Evolutionary conservation across 768 basidiomycete genomes (phyloP).

Genomic region (Boletus rubroflammeus): DNA sequence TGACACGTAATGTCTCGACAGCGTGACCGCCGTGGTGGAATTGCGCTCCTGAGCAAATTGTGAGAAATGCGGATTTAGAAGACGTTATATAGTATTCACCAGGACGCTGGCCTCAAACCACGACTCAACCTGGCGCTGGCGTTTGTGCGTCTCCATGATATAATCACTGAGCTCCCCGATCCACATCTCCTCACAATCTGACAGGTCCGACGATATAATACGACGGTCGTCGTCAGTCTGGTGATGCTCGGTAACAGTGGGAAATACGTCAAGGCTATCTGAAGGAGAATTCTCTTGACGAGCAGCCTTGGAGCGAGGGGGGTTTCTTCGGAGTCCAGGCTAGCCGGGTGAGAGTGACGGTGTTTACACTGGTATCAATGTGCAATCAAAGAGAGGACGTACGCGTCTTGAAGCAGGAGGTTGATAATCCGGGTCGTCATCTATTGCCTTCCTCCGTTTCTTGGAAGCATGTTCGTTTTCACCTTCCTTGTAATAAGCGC

Average conservation of each 20-base stretch:
- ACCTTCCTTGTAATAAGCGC: constrained; percentile 31
- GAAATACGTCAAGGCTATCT: constrained; percentile 20
- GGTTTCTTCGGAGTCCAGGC: constrained; percentile 43
- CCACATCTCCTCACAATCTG: constrained; percentile 81
- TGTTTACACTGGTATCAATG: background rate
- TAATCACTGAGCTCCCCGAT: constrained; percentile 64
- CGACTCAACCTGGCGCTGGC: constrained; percentile 67
- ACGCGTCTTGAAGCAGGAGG: constrained; percentile 51
- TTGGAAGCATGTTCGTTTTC: constrained; percentile 35
- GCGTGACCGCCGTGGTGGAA: constrained; percentile 48
- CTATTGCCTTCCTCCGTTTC: constrained; percentile 47
- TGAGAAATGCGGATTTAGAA: background rate
- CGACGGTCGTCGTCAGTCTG: constrained; percentile 41
- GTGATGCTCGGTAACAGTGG: constrained; percentile 18
- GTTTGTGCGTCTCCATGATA: constrained; percentile 65
- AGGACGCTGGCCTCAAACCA: constrained; percentile 68
- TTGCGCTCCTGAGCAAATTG: constrained; percentile 60
- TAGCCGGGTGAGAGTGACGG: constrained; percentile 8
- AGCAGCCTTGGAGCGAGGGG: constrained; percentile 36
- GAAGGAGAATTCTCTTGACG: constrained; percentile 29
- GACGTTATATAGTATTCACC: constrained; percentile 38
- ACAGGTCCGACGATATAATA: constrained; percentile 70
- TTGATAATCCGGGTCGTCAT: constrained; percentile 55
- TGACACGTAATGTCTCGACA: constrained; percentile 36
- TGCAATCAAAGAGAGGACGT: constrained; percentile 30